phyloP scores from a whole-genome alignment of 2,329 filamentous ascomycete genomes.

The Fusarium anthophilum region DNA sequence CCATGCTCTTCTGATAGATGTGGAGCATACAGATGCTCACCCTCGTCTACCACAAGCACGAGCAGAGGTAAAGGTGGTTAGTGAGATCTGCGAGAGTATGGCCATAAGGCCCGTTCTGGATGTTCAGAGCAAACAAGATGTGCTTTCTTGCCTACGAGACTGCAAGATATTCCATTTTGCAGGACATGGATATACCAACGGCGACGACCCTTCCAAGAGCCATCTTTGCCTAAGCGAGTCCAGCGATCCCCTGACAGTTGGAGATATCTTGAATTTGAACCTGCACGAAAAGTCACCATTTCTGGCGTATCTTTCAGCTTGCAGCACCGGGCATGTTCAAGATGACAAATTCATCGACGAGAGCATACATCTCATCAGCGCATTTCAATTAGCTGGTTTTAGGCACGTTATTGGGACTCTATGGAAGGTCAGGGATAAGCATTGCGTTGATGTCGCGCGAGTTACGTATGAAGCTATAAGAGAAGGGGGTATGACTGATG shows the following conservation, averaged over 20 bases:
- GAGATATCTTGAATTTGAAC: neutral
- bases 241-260: neutral
- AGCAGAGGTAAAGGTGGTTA: neutral
- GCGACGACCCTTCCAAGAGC: neutral
- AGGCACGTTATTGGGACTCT: neutral
- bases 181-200: neutral
- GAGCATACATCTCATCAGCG: conserved; percentile 1
- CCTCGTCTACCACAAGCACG: neutral
- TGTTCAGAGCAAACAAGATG: neutral
- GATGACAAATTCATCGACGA: neutral
- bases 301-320: neutral
- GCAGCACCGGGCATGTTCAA: neutral
- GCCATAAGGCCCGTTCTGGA: neutral
- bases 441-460: neutral
- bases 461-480: neutral
- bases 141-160: neutral
- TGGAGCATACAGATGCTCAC: neutral
- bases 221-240: neutral
- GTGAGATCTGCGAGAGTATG: neutral
- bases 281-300: neutral
- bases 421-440: neutral
- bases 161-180: conserved; percentile 2
- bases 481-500: neutral
- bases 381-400: neutral
- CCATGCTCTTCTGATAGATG: neutral